Evolutionary conservation across 768 basidiomycete species (phyloP), one percentile per base, ranked within the genome.

Genomic region (Pholiota microspora): DNA sequence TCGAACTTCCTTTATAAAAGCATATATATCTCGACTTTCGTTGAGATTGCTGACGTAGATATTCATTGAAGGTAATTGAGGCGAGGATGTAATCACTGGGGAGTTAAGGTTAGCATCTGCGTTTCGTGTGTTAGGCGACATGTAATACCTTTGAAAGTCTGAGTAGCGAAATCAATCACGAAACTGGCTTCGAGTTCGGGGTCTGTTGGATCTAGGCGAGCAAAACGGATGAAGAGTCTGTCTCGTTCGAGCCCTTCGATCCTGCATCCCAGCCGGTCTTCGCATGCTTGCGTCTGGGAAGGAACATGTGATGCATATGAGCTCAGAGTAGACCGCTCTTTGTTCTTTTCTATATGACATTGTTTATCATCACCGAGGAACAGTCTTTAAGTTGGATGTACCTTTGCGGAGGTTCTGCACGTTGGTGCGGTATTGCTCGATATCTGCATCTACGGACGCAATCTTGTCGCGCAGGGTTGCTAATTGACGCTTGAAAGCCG

Each of bases 211-310:
- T 92, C 88, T 32, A 94, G 64, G 53, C 81, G 71, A 8, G 78
- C 78, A 67, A 94, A 94, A 4, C 85, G 83, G 51, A 94, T 73
- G 44, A 94, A 77, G 16, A 94, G 76, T 45, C 83, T 78, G 65
- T 89, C 86, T 31, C 74, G 76, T 62, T 84, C 84, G 36, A 94
- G 80, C 34, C 92, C 92, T 67, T 94, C 91, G n/a, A 94, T 78
- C 13, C 76, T 69, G 65, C 84, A 88, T 13, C 79, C 78, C 28
- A 91, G 70, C 29, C 73, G 70, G 6, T 74, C 73, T 71, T 90
- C 84, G 59, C 80, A 80, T 12, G 70, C 77, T 2, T 71, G 68
- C 23, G 89, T 70, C 59, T 91, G 87, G 1, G 82, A 81, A 2
- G 73, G 67, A 10, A 81, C 67, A 28, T 71, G 73, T 7, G 79